Evolutionary conservation across 2,329 filamentous ascomycete species (phyloP).

Genomic region (Dactylella cylindrospora): DNA sequence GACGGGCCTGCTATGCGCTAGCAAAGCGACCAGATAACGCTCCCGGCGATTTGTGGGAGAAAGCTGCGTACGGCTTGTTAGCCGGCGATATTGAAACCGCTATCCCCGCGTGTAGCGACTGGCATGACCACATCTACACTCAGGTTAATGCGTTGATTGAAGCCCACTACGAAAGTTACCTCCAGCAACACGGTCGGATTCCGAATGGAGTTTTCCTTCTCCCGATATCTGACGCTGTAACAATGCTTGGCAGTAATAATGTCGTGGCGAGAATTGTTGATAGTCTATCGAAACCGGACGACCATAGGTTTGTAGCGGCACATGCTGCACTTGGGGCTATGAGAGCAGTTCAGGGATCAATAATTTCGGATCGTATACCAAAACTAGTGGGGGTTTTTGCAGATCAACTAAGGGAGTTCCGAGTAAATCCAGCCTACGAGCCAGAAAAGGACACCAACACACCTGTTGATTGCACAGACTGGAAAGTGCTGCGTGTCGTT

Average conservation of each 20-base stretch:
- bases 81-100: conserved; percentile 79
- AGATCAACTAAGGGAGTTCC: conserved; percentile 52
- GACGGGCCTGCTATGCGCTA: conserved; percentile 72
- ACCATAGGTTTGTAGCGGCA: conserved; percentile 54
- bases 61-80: conserved; percentile 86
- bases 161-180: conserved; percentile 74
- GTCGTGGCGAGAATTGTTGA: conserved; percentile 59
- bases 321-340: conserved; percentile 65
- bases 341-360: conserved; percentile 74
- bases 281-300: conserved; percentile 32
- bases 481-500: conserved; percentile 62
- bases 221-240: conserved; percentile 63
- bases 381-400: conserved; percentile 45
- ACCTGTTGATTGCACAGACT: conserved; percentile 50
- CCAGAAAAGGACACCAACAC: conserved; percentile 54
- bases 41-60: conserved; percentile 74
- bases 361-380: conserved; percentile 60
- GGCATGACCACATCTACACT: conserved; percentile 85
- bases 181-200: conserved; percentile 60
- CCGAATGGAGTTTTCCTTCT: conserved; percentile 62
- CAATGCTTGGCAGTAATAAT: conserved; percentile 56
- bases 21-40: conserved; percentile 63
- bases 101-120: conserved; percentile 66
- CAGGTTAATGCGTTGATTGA: conserved; percentile 84
- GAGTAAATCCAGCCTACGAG: conserved; percentile 56